A percentile compares a stretch with the other conserved stretches of the same genome.
Conservation (phyloP, 768 basidiomycete genomes). For the Amanita subjunquillea region DNA sequence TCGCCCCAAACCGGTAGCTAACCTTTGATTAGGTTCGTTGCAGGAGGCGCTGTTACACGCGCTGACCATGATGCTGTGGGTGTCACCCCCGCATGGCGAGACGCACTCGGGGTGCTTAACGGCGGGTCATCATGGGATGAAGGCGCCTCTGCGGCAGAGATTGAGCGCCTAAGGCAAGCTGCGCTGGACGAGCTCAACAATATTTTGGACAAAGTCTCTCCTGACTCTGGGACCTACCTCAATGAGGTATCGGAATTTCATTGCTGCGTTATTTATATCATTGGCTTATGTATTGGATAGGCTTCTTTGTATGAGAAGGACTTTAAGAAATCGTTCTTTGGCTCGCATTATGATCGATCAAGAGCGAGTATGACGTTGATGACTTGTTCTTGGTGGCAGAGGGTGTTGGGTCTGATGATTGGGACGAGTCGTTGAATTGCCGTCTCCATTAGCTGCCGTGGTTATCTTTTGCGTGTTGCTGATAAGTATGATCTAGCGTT, state of each 20-base stretch:
- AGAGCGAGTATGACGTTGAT: conserved; percentile 32
- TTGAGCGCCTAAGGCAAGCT: not conserved
- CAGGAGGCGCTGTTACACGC: not conserved
- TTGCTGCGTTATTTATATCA: not conserved
- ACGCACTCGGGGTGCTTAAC: not conserved
- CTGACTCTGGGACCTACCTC: conserved; percentile 12
- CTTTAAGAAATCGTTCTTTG: conserved; percentile 35
- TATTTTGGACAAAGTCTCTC: conserved; percentile 3
- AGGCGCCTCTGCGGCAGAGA: not conserved
- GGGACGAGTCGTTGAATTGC: conserved; percentile 20
- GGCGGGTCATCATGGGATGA: not conserved
- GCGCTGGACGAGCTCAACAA: not conserved
- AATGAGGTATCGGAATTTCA: not conserved
- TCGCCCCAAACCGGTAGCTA: too few relatives aligned
- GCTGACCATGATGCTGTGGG: not conserved
- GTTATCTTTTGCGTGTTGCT: too few relatives aligned
- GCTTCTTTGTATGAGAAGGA: conserved; percentile 32
- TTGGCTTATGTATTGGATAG: conserved; percentile 12
- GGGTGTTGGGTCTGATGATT: conserved; percentile 42
- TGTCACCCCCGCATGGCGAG: not conserved
- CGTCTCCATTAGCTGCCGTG: conserved; percentile 7
- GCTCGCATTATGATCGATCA: conserved; percentile 32
- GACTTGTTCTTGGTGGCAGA: conserved; percentile 32
- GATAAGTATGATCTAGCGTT: too few relatives aligned
- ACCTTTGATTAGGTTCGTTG: not conserved